Conservation (phyloP, 768 basidiomycete species). For the Auriscalpium microsporum region DNA sequence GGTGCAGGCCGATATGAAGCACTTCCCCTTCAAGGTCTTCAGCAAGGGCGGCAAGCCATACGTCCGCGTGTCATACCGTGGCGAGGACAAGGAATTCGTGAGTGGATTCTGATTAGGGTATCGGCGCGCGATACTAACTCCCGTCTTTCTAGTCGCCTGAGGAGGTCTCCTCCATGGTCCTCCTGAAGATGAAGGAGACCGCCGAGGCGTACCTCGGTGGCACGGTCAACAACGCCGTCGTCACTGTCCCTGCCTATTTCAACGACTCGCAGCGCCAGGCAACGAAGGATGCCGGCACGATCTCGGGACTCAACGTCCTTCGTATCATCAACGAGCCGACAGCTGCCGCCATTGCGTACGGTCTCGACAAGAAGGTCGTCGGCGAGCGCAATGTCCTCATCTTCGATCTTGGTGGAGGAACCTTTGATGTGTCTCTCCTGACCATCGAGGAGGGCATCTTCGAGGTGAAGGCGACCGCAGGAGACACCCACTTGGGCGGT, state of each 20-base stretch:
- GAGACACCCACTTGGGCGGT: conserved; percentile 97
- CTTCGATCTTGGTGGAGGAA: conserved; percentile 98
- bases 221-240: conserved; percentile 81
- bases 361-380: conserved; percentile 88
- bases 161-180: conserved; percentile 97
- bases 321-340: conserved; percentile 99
- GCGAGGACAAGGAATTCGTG: conserved; percentile 90
- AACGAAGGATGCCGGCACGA: conserved; percentile 95
- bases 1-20: conserved; percentile 76
- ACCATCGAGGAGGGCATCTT: conserved; percentile 98
- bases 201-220: conserved; percentile 93
- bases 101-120: conserved; percentile 21
- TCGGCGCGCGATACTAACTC: background rate
- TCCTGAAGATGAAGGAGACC: conserved; percentile 97
- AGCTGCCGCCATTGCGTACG: conserved; percentile 96
- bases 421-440: conserved; percentile 94
- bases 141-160: conserved; percentile 66
- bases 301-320: conserved; percentile 90
- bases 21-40: conserved; percentile 92
- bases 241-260: conserved; percentile 97
- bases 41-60: conserved; percentile 85
- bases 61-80: conserved; percentile 84
- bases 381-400: conserved; percentile 95
- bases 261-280: conserved; percentile 99
- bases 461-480: conserved; percentile 96